Conservation (phyloP, 2,329 filamentous ascomycete species). For the Ophiostoma tasmaniense region DNA sequence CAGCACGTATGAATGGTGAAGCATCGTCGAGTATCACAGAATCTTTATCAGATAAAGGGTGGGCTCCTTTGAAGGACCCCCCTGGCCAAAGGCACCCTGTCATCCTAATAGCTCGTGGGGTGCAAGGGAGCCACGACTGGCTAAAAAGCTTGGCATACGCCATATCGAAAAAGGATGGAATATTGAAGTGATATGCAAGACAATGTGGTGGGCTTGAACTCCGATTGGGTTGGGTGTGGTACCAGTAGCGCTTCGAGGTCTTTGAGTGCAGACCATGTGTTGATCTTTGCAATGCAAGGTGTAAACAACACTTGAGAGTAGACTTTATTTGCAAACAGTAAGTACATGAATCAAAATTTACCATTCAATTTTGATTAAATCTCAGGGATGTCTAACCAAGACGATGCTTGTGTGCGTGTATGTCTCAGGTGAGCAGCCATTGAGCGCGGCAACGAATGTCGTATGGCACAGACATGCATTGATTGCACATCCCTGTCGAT, state of each 20-base stretch:
- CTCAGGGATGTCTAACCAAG: background rate
- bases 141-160: slow-evolving; percentile 21
- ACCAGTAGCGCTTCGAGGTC: background rate
- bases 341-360: background rate
- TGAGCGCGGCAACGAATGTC: background rate
- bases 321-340: background rate
- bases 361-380: background rate
- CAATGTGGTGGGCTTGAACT: background rate
- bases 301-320: background rate
- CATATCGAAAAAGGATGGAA: slow-evolving; percentile 11
- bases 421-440: background rate
- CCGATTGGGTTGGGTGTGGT: background rate
- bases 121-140: slow-evolving; percentile 10
- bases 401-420: background rate
- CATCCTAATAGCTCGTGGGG: slow-evolving; percentile 9
- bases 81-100: background rate
- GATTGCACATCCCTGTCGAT: background rate
- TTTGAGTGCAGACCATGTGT: too few species aligned
- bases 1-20: background rate
- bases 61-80: background rate
- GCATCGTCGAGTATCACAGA: background rate
- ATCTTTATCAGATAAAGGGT: background rate
- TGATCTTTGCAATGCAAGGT: background rate
- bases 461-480: background rate
- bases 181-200: background rate